Evolutionary conservation across 768 basidiomycete species (phyloP), one percentile per base, ranked within the genome.

Genomic region (Leccinum boreale): DNA sequence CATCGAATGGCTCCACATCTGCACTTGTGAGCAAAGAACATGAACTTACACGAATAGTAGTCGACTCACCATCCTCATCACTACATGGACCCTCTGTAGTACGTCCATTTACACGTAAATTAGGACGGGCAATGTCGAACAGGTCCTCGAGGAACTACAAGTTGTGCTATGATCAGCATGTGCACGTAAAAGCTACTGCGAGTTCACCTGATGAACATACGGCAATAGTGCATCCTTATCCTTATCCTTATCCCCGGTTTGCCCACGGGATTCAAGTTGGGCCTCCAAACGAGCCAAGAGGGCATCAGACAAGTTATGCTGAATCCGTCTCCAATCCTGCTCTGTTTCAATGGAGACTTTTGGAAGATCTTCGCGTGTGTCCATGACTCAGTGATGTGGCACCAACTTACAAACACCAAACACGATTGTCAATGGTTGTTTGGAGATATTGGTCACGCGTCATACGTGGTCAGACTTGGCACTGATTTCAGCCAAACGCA

Each of bases 1-100:
- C 92, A 65, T 96, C 92, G 70, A 94, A 96, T 3, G 84, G 80
- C 65, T 94, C 90, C 62, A 84, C 83, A 46, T 85, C 85, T 87
- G 60, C n/a, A 17, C 15, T 24, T 24, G 29, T 65, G 15, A 64
- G 24, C 21, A 42, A 31, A 31, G 23, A 11, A 21, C 9, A 47
- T 10, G 33, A 26, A 47, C 51, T 48, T 17, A 46, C 3, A 44
- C 50, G 55, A 59, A 23, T 52, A 52, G 10, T 45, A 26, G 31
- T 36, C n/a, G 1, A 50, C 73, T 53, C 52, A 84, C 87, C 82
- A 64, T 81, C 78, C 58, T 81, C 82, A 50, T 79, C 77, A 19
- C 79, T 76, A 21, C 80, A 78, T n/a, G 85, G 73, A 4, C 84
- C 79, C 64, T 89, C 89, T 60, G 84, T 83, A 59, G 86, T 85